Percentiles rank a stretch among this genome's conserved stretches.
Evolutionary conservation across 2,329 filamentous ascomycete genomes (phyloP).

Genomic region (Pseudocercospora musae): DNA sequence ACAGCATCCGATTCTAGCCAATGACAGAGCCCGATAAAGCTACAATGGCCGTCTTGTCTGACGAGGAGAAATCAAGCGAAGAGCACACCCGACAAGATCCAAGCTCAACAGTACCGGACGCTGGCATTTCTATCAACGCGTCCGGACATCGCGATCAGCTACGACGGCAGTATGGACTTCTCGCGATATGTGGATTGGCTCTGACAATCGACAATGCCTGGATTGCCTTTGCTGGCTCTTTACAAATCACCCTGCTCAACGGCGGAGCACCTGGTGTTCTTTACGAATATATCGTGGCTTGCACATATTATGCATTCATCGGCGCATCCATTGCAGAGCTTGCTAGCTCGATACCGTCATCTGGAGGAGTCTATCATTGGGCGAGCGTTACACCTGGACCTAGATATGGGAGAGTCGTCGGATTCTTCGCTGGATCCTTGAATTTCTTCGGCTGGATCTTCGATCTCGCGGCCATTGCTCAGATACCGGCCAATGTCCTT

Average conservation of each 20-base stretch:
- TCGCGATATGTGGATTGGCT: constrained; percentile 56
- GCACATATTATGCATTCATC: constrained; percentile 37
- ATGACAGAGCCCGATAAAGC: neutral
- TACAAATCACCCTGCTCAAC: constrained; percentile 51
- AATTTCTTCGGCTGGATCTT: constrained; percentile 63
- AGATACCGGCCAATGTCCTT: constrained; percentile 58
- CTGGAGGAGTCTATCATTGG: constrained; percentile 46
- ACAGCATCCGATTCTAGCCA: neutral
- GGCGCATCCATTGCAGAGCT: constrained; percentile 49
- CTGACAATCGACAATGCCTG: constrained; percentile 64
- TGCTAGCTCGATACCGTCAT: constrained; percentile 54
- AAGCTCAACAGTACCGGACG: constrained; percentile 6
- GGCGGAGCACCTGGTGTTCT: constrained; percentile 38
- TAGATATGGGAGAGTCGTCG: constrained; percentile 33
- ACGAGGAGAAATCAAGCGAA: neutral
- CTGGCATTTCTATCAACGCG: constrained; percentile 55
- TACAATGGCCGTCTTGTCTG: neutral
- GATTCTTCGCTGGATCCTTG: constrained; percentile 37
- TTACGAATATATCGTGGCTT: constrained; percentile 38
- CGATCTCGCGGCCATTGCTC: constrained; percentile 57
- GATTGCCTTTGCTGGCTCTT: constrained; percentile 61
- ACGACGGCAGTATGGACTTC: constrained; percentile 59
- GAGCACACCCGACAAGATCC: neutral
- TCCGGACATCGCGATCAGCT: constrained; percentile 64
- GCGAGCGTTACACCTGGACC: constrained; percentile 35